These are phyloP conservation scores for Lichtheimia hyalospora DNA, from an alignment of 371 early-diverging fungal genomes.

Conservation along the genomic window DNA sequence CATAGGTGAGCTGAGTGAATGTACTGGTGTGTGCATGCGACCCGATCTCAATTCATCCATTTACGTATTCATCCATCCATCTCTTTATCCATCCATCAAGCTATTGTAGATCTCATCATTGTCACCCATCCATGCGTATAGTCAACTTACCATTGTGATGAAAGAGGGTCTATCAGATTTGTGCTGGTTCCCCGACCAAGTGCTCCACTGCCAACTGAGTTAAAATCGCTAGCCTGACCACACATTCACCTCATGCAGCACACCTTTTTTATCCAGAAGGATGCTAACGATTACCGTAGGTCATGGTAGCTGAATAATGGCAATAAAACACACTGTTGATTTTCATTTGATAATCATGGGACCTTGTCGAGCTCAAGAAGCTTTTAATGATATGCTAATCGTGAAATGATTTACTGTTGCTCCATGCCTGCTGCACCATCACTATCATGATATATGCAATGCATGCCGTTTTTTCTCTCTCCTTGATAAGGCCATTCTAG, in stretches of 20 bases:
- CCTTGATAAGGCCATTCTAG: too few species aligned
- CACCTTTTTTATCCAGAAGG: not conserved
- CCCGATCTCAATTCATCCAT: not conserved
- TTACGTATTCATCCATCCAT: slow-evolving; percentile 11
- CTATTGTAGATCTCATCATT: too few species aligned
- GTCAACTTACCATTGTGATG: slow-evolving; percentile 4
- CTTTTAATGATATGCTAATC: too few species aligned
- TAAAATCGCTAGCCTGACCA: not conserved
- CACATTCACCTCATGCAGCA: not conserved
- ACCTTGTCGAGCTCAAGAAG: too few species aligned
- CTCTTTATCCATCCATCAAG: slow-evolving; percentile 18
- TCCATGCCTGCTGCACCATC: too few species aligned
- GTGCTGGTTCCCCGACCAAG: not conserved
- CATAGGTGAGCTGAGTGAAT: not conserved
- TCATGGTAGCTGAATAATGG: not conserved
- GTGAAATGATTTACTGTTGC: too few species aligned
- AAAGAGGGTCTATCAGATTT: not conserved
- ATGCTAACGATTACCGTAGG: not conserved
- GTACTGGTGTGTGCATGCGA: not conserved
- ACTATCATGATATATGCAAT: too few species aligned
- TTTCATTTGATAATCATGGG: too few species aligned
- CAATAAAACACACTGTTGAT: too few species aligned
- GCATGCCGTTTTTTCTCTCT: too few species aligned
- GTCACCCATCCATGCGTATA: too few species aligned
- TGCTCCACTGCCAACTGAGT: not conserved